A percentile compares a stretch with the other conserved stretches of the same genome.
These are phyloP conservation scores for Cladophialophora yegresii DNA, from an alignment of 2,329 filamentous ascomycete genomes.

Conservation along the genomic window DNA sequence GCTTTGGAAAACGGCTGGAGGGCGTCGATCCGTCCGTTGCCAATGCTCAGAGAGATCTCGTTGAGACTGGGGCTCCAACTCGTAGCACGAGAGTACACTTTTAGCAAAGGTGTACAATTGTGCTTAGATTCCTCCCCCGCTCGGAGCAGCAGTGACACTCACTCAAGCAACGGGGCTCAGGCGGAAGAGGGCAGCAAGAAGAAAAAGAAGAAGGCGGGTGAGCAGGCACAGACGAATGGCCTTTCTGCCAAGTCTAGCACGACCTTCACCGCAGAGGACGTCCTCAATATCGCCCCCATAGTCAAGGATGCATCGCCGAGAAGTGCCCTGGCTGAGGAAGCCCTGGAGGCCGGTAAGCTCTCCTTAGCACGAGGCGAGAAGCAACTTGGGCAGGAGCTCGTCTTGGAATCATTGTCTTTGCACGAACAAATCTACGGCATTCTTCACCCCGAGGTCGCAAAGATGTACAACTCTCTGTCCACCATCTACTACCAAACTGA, in stretches of 20 bases:
- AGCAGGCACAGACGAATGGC: conserved; percentile 34
- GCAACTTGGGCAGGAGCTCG: conserved; percentile 90
- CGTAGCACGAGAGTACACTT: conserved; percentile 73
- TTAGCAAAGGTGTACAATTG: conserved; percentile 53
- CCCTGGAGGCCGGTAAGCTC: conserved; percentile 90
- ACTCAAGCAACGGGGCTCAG: conserved; percentile 37
- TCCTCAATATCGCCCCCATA: conserved; percentile 89
- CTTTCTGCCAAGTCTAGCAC: conserved; percentile 51
- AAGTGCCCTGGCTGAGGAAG: conserved; percentile 90
- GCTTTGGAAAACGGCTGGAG: conserved; percentile 69
- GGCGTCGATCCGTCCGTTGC: conserved; percentile 68
- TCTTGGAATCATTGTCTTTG: conserved; percentile 91
- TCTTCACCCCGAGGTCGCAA: conserved; percentile 91
- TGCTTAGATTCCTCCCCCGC: conserved; percentile 39
- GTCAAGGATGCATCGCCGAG: conserved; percentile 92
- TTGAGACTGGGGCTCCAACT: conserved; percentile 90
- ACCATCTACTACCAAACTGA: conserved; percentile 98
- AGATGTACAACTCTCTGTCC: conserved; percentile 90
- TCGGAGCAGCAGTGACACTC: conserved; percentile 42
- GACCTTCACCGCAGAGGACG: conserved; percentile 80
- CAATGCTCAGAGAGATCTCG: conserved; percentile 84
- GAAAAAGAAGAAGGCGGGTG: conserved; percentile 54
- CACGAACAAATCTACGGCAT: conserved; percentile 99
- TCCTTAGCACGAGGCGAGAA: conserved; percentile 95
- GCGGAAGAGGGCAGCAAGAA: conserved; percentile 55